phyloP scores from a whole-genome alignment of 176 grass and related monocot species.

The Oropetium thomaeum region DNA sequence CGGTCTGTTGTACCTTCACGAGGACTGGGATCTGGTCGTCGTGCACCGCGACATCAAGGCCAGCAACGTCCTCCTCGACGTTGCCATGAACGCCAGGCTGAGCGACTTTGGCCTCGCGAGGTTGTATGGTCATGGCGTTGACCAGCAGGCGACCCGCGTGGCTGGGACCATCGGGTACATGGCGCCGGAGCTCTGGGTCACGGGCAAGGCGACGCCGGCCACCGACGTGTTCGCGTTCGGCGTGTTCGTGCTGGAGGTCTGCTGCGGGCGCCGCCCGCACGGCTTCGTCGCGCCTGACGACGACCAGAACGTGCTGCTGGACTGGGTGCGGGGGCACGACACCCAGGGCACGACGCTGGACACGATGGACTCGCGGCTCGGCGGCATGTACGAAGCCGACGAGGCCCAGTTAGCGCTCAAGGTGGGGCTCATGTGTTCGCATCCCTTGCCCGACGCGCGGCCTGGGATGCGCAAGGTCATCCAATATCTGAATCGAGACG shows the following conservation, averaged over 20 bases:
- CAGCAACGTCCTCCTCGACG: neutral
- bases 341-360: neutral
- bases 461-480: neutral
- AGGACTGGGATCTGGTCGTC: neutral
- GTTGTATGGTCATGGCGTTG: neutral
- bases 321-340: neutral
- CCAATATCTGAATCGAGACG: too few relatives aligned
- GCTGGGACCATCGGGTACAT: neutral
- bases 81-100: neutral
- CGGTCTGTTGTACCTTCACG: neutral
- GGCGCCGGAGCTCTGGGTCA: neutral
- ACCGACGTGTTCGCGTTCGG: neutral
- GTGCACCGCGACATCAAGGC: neutral
- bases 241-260: neutral
- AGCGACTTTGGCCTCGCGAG: neutral
- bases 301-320: neutral
- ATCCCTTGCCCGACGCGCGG: too few relatives aligned
- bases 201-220: neutral
- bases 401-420: neutral
- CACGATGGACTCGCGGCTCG: neutral
- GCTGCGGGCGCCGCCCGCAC: neutral
- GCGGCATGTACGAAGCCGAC: neutral
- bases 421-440: neutral
- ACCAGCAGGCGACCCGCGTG: neutral
- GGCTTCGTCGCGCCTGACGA: neutral